phyloP scores from a whole-genome alignment of 768 basidiomycete genomes.

The Mycena haematopus region DNA sequence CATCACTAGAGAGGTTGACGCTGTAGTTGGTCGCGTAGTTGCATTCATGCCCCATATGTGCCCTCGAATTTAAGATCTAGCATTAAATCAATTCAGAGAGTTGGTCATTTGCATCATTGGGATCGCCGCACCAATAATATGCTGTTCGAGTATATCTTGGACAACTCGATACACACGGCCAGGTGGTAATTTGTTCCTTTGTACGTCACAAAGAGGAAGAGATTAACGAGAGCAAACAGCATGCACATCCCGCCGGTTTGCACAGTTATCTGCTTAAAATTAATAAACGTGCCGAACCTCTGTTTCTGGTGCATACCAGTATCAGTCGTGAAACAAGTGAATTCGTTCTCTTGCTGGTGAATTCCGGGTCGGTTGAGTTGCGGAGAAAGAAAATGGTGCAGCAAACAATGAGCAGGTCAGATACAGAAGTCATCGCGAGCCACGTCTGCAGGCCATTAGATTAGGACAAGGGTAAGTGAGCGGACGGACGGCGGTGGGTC shows the following conservation, averaged over 20 bases:
- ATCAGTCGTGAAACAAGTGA: constrained; percentile 5
- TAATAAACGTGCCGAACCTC: not conserved
- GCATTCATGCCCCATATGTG: constrained; percentile 10
- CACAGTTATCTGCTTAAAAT: constrained; percentile 4
- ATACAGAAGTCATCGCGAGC: constrained; percentile 13
- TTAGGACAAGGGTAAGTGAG: not conserved
- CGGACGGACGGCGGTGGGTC: constrained; percentile 8
- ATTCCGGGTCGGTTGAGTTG: not conserved
- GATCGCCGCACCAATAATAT: constrained; percentile 7
- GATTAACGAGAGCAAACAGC: constrained; percentile 16
- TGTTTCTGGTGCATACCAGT: not conserved
- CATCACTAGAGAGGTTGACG: not conserved
- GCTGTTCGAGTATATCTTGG: constrained; percentile 24
- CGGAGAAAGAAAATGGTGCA: constrained; percentile 7
- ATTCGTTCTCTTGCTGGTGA: constrained; percentile 1
- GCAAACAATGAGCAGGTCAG: constrained; percentile 15
- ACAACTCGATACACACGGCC: constrained; percentile 14
- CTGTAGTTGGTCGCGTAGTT: not conserved
- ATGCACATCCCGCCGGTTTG: constrained; percentile 27
- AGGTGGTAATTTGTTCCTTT: constrained; percentile 20
- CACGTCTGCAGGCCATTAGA: not conserved
- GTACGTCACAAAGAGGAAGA: constrained; percentile 19
- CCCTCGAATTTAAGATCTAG: constrained; percentile 18
- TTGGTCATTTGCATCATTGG: not conserved
- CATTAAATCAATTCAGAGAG: not conserved